A percentile compares a stretch with the other conserved stretches of the same genome.
phyloP scores from a whole-genome alignment of 768 basidiomycete genomes.

The Harrya chromipes region DNA sequence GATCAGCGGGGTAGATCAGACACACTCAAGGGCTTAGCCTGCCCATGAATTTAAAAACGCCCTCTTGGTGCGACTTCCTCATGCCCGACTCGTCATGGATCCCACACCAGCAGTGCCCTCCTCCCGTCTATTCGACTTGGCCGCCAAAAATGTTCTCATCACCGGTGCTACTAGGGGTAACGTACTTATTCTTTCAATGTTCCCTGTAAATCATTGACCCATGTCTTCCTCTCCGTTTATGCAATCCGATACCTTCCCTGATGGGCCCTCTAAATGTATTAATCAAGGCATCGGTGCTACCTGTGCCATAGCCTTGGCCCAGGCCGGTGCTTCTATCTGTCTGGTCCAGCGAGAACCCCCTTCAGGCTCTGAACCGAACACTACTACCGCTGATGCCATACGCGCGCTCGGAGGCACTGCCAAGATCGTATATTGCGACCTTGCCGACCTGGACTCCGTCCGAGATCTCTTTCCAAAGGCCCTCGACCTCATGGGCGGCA shows the following conservation, averaged over 20 bases:
- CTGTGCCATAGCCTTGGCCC: conserved; percentile 51
- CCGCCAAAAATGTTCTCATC: conserved; percentile 66
- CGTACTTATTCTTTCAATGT: conserved; percentile 22
- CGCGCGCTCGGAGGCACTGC: conserved; percentile 33
- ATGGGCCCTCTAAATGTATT: conserved; percentile 9
- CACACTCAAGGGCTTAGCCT: neutral
- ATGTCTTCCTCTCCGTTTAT: conserved; percentile 10
- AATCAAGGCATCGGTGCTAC: conserved; percentile 52
- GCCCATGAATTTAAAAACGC: conserved; percentile 22
- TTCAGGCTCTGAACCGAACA: conserved; percentile 32
- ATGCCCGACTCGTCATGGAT: conserved; percentile 40
- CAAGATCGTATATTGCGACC: conserved; percentile 54
- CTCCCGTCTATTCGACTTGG: conserved; percentile 63
- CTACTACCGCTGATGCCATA: conserved; percentile 36
- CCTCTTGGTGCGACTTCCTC: conserved; percentile 1
- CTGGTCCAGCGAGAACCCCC: conserved; percentile 45
- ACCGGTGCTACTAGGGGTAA: conserved; percentile 79
- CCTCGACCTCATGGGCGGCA: conserved; percentile 46
- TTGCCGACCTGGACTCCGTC: conserved; percentile 49
- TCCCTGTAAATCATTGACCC: conserved; percentile 13
- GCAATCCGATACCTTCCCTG: conserved; percentile 8
- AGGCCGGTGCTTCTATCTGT: conserved; percentile 52
- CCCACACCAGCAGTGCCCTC: conserved; percentile 48
- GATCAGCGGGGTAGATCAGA: conserved; percentile 32
- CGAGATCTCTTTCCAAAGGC: conserved; percentile 47